Evolutionary conservation across 2,329 filamentous ascomycete genomes (phyloP).

Genomic region (Colletotrichum camelliae): DNA sequence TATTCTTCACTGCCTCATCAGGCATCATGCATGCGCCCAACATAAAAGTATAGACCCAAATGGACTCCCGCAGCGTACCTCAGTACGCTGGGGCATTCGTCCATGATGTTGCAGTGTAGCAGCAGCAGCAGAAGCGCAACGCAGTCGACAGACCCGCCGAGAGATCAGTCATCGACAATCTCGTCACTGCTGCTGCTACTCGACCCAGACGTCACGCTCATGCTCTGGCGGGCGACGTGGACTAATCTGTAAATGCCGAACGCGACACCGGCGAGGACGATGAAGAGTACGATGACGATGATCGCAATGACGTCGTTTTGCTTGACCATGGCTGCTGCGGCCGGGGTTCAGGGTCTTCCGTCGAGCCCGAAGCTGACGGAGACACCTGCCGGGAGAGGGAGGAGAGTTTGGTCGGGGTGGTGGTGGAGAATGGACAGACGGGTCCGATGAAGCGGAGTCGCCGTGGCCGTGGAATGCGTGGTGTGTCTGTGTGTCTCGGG

Average conservation of each 20-base stretch:
- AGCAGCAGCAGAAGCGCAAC: neutral
- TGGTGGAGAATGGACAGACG: neutral
- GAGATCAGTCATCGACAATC: conserved; percentile 28
- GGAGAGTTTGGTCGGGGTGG: neutral
- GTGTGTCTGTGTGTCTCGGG: neutral
- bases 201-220: conserved; percentile 42
- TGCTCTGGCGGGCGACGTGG: conserved; percentile 50
- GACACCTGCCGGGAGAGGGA: neutral
- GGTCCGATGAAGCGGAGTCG: neutral
- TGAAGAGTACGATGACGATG: conserved; percentile 71
- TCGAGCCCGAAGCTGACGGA: neutral
- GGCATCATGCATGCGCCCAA: neutral
- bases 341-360: neutral
- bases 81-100: neutral
- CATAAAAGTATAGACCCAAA: neutral
- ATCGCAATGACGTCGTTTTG: conserved; percentile 72
- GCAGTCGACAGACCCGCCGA: neutral
- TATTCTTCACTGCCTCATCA: neutral
- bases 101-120: too few relatives aligned
- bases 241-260: conserved; percentile 70
- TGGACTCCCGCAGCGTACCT: neutral
- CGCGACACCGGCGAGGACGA: conserved; percentile 64
- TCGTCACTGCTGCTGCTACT: conserved; percentile 30
- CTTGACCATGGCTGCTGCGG: conserved; percentile 57
- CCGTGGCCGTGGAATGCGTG: conserved; percentile 2